A percentile compares a stretch with the other conserved stretches of the same genome.
Evolutionary conservation across 257 asterid genomes (phyloP).

Genomic region (Striga asiatica): DNA sequence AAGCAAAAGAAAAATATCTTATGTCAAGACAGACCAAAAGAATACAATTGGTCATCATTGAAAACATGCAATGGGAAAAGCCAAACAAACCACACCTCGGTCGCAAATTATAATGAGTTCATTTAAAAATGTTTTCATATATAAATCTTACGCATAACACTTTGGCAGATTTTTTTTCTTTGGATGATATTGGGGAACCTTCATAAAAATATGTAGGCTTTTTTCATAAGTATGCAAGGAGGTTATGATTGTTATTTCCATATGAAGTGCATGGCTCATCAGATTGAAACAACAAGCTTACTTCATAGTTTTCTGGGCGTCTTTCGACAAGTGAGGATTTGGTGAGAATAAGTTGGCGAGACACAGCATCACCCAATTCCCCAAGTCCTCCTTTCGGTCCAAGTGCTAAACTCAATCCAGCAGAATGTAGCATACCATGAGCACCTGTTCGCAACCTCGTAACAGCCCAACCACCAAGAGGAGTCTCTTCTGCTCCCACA

Average conservation of each 20-base stretch:
- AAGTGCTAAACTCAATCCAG: constrained; percentile 64
- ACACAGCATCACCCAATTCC: constrained; percentile 86
- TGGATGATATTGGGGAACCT: constrained; percentile 4
- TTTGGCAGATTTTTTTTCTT: constrained; percentile 3
- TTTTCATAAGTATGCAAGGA: constrained; percentile 4
- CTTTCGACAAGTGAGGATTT: constrained; percentile 88
- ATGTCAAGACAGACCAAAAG: background rate
- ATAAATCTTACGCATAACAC: background rate
- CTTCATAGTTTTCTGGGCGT: constrained; percentile 98
- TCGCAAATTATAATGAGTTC: constrained; percentile 6
- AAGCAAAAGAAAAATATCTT: background rate
- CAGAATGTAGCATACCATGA: constrained; percentile 73
- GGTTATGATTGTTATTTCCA: background rate
- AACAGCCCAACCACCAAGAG: constrained; percentile 88
- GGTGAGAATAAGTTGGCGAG: constrained; percentile 92
- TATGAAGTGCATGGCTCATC: constrained; percentile 15
- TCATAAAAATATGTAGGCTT: constrained; percentile 1
- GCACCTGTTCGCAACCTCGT: constrained; percentile 94
- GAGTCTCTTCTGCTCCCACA: constrained; percentile 97
- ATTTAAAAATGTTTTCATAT: background rate
- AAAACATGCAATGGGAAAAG: background rate
- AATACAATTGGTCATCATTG: background rate
- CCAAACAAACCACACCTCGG: background rate
- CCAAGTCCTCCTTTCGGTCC: constrained; percentile 99
- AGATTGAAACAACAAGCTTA: constrained; percentile 30